Evolutionary conservation across 495 filamentous ascomycete species (phyloP), one percentile per base, ranked within the genome.

Genomic region (Aspergillus sclerotiicarbonarius): DNA sequence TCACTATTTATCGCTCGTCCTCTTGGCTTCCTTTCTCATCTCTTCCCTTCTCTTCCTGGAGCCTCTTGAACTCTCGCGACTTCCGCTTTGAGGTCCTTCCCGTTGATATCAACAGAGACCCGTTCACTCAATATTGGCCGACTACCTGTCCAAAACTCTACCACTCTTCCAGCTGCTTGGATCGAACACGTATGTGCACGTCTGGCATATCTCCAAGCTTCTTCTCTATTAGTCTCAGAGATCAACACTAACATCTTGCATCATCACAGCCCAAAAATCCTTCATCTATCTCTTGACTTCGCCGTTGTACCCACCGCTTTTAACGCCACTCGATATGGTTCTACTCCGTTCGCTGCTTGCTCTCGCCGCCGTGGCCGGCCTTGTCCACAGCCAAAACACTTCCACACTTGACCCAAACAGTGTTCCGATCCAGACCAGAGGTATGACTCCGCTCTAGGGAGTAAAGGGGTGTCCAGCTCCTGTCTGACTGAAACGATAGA

Each of bases 341-440:
- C 50, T 72, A 35, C 60, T 71, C 13, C 60, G 58, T 39, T 59
- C 62, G 3, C 55, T 77, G 9, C 44, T 75, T 47, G 54, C 66
- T 32, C 49, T 77, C 30, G 66, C 69, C 44, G 69, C 72, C 15
- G 54, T 67, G 16, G 63, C 60, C 35, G 62, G 69, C 49, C 59
- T 81, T 54, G 74, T 68, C 43, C 57, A 55, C 60, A 54, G 73
- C 60, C 84, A 86, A 57, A 62, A 29, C 35, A 39, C 53, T 15
- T 18, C 47, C 21, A 70, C 67, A 47, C 85, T 95, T 57, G 78
- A 91, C 58, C 84, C 86, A 1, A 74, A 66, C 62, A 80, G 72
- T 41, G 84, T 93, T 18, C 61, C 74, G 0, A 49, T 81, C 5
- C 37, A 70, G 6, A 76, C 74, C 12, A 76, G 75, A 65, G 60